Evolutionary conservation across 176 grass and related monocot species (phyloP).

Genomic region (Carex myosuroides): DNA sequence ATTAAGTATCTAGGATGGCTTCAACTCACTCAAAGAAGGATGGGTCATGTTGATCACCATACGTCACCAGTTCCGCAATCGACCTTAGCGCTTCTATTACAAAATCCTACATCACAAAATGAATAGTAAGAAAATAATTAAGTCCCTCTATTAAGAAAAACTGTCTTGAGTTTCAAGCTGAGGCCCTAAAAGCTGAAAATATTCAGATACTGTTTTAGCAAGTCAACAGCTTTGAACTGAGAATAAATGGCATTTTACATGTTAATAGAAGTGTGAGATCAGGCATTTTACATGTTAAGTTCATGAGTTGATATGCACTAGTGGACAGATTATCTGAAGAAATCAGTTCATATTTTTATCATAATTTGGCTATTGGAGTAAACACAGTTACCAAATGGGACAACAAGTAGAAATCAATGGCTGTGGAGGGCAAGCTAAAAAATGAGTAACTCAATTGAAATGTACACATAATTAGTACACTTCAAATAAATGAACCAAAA

Average conservation of each 20-base stretch:
- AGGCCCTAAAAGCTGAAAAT: background rate
- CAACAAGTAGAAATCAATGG: background rate
- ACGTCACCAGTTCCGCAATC: conserved; percentile 91
- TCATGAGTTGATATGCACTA: background rate
- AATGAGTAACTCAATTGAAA: background rate
- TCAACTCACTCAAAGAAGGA: conserved; percentile 87
- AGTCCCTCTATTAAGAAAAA: background rate
- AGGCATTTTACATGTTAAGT: background rate
- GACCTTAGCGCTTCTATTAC: conserved; percentile 95
- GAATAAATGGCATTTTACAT: background rate
- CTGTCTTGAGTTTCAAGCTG: background rate
- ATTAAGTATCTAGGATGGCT: background rate
- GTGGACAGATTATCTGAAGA: background rate
- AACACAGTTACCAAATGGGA: background rate
- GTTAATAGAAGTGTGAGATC: too few species aligned
- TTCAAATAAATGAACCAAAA: background rate
- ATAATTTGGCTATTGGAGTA: background rate
- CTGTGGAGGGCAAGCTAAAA: background rate
- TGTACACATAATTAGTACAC: background rate
- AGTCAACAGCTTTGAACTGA: background rate
- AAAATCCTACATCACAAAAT: conserved; percentile 64
- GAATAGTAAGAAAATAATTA: conserved; percentile 24
- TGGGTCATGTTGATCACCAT: conserved; percentile 91
- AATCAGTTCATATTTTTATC: background rate
- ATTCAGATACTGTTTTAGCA: background rate